These are phyloP conservation scores for Elasticomyces elasticus DNA, from an alignment of 495 filamentous ascomycete genomes.

Conservation along the genomic window DNA sequence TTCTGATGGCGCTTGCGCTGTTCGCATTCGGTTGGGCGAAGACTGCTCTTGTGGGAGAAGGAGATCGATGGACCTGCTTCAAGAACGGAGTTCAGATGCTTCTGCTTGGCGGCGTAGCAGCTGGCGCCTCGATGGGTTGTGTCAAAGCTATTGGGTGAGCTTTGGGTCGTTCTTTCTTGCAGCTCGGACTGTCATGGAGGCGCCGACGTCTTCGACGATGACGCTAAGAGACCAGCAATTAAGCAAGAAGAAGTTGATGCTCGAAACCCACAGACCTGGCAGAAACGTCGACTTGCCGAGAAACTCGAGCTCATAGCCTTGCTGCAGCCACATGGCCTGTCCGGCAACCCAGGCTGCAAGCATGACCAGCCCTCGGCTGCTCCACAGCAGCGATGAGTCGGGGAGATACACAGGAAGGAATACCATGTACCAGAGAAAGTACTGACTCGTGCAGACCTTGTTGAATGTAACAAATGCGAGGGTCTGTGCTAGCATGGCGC, in stretches of 20 bases:
- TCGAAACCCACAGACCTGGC: conserved; percentile 67
- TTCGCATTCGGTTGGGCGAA: conserved; percentile 68
- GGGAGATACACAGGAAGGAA: conserved; percentile 89
- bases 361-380: conserved; percentile 51
- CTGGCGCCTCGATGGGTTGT: conserved; percentile 54
- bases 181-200: not conserved
- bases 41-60: conserved; percentile 44
- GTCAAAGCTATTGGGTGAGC: conserved; percentile 45
- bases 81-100: conserved; percentile 55
- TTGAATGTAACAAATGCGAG: conserved; percentile 97
- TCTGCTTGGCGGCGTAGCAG: conserved; percentile 54
- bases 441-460: conserved; percentile 98
- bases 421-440: conserved; percentile 95
- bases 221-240: conserved; percentile 82
- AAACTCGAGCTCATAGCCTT: conserved; percentile 83
- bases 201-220: conserved; percentile 59
- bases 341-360: conserved; percentile 60
- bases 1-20: conserved; percentile 56
- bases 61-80: conserved; percentile 33
- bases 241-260: conserved; percentile 68
- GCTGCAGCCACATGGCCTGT: conserved; percentile 75
- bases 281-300: conserved; percentile 75
- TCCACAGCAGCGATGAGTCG: conserved; percentile 56
- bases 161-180: conserved; percentile 3
- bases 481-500: conserved; percentile 95